phyloP scores from a whole-genome alignment of 2,329 filamentous ascomycete genomes.

The Sporothrix humicola region DNA sequence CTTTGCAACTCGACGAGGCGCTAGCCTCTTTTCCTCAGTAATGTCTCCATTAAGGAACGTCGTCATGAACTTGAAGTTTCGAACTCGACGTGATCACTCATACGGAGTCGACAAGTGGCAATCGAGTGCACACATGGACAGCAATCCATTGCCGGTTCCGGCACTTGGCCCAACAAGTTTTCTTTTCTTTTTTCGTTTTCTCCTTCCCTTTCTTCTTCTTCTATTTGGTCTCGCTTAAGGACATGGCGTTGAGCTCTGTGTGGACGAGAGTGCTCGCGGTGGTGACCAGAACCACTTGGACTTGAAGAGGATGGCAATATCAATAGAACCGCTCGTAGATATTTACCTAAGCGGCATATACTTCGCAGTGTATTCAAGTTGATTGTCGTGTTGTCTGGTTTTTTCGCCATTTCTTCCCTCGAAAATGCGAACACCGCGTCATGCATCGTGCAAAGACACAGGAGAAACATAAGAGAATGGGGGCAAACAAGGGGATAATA shows the following conservation, averaged over 20 bases:
- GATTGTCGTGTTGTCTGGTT: neutral
- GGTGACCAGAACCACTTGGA: neutral
- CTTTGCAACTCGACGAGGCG: neutral
- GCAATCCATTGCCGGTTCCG: neutral
- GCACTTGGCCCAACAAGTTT: too few relatives aligned
- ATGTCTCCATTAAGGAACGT: neutral
- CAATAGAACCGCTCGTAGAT: slow-evolving; percentile 14
- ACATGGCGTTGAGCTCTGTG: neutral
- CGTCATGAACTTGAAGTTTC: neutral
- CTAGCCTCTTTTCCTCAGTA: neutral
- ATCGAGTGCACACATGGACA: neutral
- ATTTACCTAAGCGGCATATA: too few relatives aligned
- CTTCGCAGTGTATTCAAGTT: too few relatives aligned
- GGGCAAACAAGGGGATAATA: neutral
- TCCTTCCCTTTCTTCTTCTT: too few relatives aligned
- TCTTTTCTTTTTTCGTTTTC: too few relatives aligned
- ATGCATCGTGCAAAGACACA: slow-evolving; percentile 13
- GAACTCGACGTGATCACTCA: neutral
- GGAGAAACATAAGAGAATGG: neutral
- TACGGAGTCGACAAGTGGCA: neutral
- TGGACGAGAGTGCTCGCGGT: neutral
- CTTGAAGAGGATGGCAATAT: neutral
- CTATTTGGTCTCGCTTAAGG: too few relatives aligned
- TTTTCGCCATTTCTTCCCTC: neutral
- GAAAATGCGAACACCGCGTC: neutral